Base-by-base conservation (phyloP, 495 filamentous ascomycete genomes). In the Filosporella fistucella region DNA sequence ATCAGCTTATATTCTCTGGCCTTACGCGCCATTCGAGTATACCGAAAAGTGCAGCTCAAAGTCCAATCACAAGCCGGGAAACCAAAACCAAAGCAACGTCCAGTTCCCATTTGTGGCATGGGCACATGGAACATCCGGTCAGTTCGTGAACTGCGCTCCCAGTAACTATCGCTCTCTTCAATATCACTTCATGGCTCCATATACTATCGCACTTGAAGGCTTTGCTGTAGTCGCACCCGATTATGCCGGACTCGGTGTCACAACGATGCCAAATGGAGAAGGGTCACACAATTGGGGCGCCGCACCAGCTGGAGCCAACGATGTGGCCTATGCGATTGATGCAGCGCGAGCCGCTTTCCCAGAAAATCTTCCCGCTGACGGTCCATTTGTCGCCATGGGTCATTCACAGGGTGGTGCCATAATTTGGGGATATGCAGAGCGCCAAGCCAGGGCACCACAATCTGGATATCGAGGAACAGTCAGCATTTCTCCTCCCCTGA, bases 171-270 rank as follows among this genome's bases (percentile, higher is more conserved):
- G 72, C 11, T 62, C 57, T 14, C 68, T 81, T 1, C 67, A 61
- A 62, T 73, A 78, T 32, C 58, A 66, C 18, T 63, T 66, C 49
- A 29, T 61, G 11, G 64, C 63, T 1, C 69, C 74, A 0, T 78
- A 68, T 46, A 52, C 64, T 5, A 56, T 80, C 16, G 76, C 68
- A 0, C 51, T 70, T 9, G 59, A 65, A 3, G 77, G 77, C 11
- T 78, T 74, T 48, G 75, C 68, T 13, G 76, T 79, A 6, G 63
- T 81, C n/a, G 75, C 68, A 0, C 62, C 77, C 2, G 77, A 81
- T 52, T 80, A 76, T 52, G 74, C 71, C 4, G 77, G 77, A 1
- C 65, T 78, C 0, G 77, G 77, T 23, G 63, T 79, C 24, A 53
- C 49, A 25, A 62, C 52, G n/a, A 55, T 53, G 14, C 56, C 59